A percentile compares a stretch with the other conserved stretches of the same genome.
phyloP scores from a whole-genome alignment of 768 basidiomycete species.

The Guyanaporus albipodus region DNA sequence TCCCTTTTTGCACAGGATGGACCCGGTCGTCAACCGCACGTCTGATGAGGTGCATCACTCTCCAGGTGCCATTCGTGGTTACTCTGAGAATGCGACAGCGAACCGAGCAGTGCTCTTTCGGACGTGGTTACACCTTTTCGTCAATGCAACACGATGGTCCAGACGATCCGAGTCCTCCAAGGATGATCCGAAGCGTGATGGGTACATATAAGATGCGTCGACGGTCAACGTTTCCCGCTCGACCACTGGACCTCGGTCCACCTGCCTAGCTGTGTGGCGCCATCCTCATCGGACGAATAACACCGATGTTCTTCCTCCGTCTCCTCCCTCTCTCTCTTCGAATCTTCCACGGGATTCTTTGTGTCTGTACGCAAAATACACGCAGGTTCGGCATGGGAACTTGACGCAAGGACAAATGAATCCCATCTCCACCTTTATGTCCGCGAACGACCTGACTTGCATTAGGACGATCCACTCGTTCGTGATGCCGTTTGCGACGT shows the following conservation, averaged over 20 bases:
- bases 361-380: not conserved
- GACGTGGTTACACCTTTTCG: not conserved
- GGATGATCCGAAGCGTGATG: constrained; percentile 59
- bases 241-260: constrained; percentile 74
- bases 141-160: constrained; percentile 67
- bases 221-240: constrained; percentile 56
- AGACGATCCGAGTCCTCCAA: constrained; percentile 48
- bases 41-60: constrained; percentile 50
- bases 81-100: not conserved
- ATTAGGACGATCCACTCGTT: constrained; percentile 69
- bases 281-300: not conserved
- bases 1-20: constrained; percentile 48
- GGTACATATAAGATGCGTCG: constrained; percentile 61
- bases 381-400: constrained; percentile 67
- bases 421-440: constrained; percentile 72
- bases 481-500: constrained; percentile 56
- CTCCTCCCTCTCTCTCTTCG: not conserved
- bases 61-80: not conserved
- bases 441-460: constrained; percentile 68
- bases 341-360: not conserved
- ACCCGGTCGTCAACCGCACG: constrained; percentile 73
- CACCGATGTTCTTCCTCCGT: not conserved
- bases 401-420: constrained; percentile 58
- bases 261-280: constrained; percentile 52
- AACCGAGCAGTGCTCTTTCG: constrained; percentile 2